Evolutionary conservation across 163 green algal species (phyloP), one percentile per base, ranked within the genome.

Genomic region (Trebouxia gelatinosa): DNA sequence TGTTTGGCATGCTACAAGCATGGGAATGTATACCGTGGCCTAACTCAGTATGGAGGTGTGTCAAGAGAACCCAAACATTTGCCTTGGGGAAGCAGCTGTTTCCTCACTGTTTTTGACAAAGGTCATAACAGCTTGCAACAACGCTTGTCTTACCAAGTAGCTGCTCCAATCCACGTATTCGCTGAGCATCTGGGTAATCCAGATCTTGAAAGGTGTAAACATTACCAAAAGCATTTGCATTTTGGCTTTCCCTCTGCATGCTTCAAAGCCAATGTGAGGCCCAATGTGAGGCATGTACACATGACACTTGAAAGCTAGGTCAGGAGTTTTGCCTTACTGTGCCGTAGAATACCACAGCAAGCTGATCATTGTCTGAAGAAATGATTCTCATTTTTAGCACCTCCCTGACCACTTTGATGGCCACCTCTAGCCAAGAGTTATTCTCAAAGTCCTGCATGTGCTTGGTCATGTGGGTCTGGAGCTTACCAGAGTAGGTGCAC

Each of bases 351-450:
- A 85, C 48, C 5, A 89, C 64, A 17, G 75, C 80, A 46, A 84
- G 31, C 23, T 84, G 61, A 48, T 90, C 85, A 67, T 57, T 68
- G 17, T 37, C 46, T 17, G 54, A 70, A 6, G 67, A 58, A 19
- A 90, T 87, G 38, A 86, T 81, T 37, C 86, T 84, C 21, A 76
- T 37, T 21, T 80, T 81, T 38, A 89, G n/a, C 17, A 87, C 71
- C 11, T 77, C 58, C 32, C 77, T 62, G 3, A 74, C 79, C 6
- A 83, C 80, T 37, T 75, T 79, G 21, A 84, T 26, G 9, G 81
- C 75, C 2, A 83, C 74, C 46, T 85, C 74, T 68, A 90, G 75
- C 85, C 83, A 89, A 26, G 57, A 81, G 37, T 78, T 70, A 28
- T 39, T 21, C 9, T 66, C 23, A 40, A 78, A 68, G 6, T 77